Conservation (phyloP, 495 filamentous ascomycete species). For the Echria macrotheca region DNA sequence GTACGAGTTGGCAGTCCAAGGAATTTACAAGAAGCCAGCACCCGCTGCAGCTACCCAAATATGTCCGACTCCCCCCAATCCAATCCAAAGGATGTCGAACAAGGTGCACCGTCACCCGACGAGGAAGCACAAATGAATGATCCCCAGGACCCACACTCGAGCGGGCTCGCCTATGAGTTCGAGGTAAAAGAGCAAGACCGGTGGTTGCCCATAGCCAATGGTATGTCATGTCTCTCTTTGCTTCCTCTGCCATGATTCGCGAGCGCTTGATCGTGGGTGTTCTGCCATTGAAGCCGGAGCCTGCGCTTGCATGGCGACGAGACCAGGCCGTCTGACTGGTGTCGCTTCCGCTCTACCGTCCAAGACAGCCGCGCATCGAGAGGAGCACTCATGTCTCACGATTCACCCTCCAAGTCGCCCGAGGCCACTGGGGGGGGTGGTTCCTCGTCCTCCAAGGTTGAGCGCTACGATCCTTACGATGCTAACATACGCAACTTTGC, state of each 20-base stretch:
- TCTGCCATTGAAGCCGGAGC: slow-evolving; percentile 28
- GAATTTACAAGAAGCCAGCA: slow-evolving; percentile 53
- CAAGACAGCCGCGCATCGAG: slow-evolving; percentile 37
- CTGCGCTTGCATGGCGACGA: slow-evolving; percentile 32
- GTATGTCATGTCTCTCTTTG: slow-evolving; percentile 47
- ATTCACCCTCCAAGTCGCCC: slow-evolving; percentile 43
- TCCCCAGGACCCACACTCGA: slow-evolving; percentile 53
- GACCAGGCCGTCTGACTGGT: slow-evolving; percentile 37
- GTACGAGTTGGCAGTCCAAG: slow-evolving; percentile 51
- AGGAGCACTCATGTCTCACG: slow-evolving; percentile 46
- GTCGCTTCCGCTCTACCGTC: slow-evolving; percentile 38
- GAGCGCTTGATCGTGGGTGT: slow-evolving; percentile 26
- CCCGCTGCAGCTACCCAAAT: slow-evolving; percentile 65
- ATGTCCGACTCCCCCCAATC: slow-evolving; percentile 96
- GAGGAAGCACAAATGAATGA: slow-evolving; percentile 64
- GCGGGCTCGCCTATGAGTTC: slow-evolving; percentile 73
- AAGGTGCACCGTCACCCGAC: slow-evolving; percentile 87
- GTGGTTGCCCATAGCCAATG: slow-evolving; percentile 99
- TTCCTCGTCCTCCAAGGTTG: slow-evolving; percentile 44
- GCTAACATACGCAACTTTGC: slow-evolving; percentile 87
- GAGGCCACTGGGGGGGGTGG: no score
- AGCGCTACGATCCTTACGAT: slow-evolving; percentile 53
- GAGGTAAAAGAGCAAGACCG: slow-evolving; percentile 99
- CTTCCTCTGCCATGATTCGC: slow-evolving; percentile 48
- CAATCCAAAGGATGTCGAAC: slow-evolving; percentile 91